Evolutionary conservation across 177 flowering plant species (phyloP), one percentile per base, ranked within the genome.

Genomic region (Vitis hybrid): DNA sequence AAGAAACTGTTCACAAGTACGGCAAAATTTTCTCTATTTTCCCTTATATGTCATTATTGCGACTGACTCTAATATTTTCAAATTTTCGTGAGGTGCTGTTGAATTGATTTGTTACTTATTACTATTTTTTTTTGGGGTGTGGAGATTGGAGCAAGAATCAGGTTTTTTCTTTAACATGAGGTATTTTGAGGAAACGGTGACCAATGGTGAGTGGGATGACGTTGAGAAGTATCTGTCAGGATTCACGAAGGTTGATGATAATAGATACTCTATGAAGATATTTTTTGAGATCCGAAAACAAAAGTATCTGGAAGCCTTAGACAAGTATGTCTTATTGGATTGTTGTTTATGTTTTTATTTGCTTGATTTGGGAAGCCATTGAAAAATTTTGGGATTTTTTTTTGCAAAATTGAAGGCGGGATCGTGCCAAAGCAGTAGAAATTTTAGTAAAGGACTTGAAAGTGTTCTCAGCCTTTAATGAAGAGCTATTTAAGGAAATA

Each of bases 381-480:
- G 45, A 39, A 39, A 39, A 39, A 39, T 39, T 61, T 18, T 18
- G 26, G 45, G 45, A 7, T 6, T 7, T 12, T 4, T 66, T 8
- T 51, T 70, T n/a, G 14, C 26, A 20, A 22, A 45, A 69, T 66
- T 75, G 69, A 39, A 90, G 94, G 75, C 77, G 77, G 64, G 89
- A 90, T 70, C 87, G 86, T 18, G 80, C 88, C 11, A 87, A 86
- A 68, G 94, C 91, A 33, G 91, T 88, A 51, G 94, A 90, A 1
- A 84, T 90, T 67, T 82, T 90, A 65, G 88, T 85, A 3, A 90
- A 90, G 81, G 94, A 90, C 70, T 77, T 90, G 81, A 90, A 88
- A 75, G 94, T 88, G 31, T 88, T 90, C 64, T 72, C 91, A 0
- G 75, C 89, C 10, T 90, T 90, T 70, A 88, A 90, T 72, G 92